Evolutionary conservation across 805 yeast genomes (phyloP).

Genomic region (Lachancea nothofagi): DNA sequence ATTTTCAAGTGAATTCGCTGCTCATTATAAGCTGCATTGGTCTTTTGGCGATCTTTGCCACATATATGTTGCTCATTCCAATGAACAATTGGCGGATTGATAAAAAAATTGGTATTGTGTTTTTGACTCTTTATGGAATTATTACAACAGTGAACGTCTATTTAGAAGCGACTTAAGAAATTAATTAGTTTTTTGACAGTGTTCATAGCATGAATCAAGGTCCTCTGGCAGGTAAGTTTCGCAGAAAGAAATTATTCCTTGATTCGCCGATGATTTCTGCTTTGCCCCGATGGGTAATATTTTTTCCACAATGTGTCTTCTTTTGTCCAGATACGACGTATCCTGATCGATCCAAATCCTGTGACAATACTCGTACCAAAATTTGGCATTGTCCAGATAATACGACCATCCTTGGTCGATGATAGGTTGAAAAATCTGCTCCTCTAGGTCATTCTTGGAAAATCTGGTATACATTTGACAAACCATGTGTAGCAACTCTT

Average conservation of each 20-base stretch:
- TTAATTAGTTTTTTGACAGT: slow-evolving; percentile 5
- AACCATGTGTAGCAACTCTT: slow-evolving; percentile 17
- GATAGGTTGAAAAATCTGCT: slow-evolving; percentile 20
- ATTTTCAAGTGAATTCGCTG: slow-evolving; percentile 37
- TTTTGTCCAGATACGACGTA: slow-evolving; percentile 24
- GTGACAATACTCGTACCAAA: slow-evolving; percentile 28
- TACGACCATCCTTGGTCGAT: slow-evolving; percentile 16
- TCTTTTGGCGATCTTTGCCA: slow-evolving; percentile 35
- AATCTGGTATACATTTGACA: slow-evolving; percentile 23
- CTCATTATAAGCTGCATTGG: slow-evolving; percentile 38
- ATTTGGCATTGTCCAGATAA: slow-evolving; percentile 19
- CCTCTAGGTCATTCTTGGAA: slow-evolving; percentile 20
- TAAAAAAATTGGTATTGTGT: slow-evolving; percentile 35
- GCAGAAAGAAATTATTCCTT: slow-evolving; percentile 18
- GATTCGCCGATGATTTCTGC: slow-evolving; percentile 1
- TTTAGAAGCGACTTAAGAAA: slow-evolving; percentile 12
- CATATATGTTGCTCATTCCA: slow-evolving; percentile 40
- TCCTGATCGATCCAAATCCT: slow-evolving; percentile 24
- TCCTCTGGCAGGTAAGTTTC: slow-evolving; percentile 29
- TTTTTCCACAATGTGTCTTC: slow-evolving; percentile 18
- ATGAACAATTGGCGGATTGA: slow-evolving; percentile 43
- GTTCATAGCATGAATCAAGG: slow-evolving; percentile 17
- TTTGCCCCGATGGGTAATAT: slow-evolving; percentile 19
- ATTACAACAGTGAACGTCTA: slow-evolving; percentile 20
- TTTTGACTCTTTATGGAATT: slow-evolving; percentile 19